phyloP scores from a whole-genome alignment of 768 basidiomycete species.

The Candolleomyces efflorescens region DNA sequence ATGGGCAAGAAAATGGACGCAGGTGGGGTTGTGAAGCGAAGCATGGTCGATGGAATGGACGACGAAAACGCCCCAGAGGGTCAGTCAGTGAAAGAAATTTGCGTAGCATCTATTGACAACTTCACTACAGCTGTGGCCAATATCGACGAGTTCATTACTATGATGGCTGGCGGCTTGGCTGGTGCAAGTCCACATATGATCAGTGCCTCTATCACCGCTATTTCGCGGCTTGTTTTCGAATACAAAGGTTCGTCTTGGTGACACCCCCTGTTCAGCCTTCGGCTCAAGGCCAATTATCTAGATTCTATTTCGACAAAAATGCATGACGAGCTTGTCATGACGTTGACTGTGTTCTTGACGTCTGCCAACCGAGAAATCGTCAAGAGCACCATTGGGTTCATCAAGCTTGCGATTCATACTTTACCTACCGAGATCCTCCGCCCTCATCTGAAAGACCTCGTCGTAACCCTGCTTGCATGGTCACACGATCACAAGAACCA shows the following conservation, averaged over 20 bases:
- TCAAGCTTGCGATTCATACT: constrained; percentile 90
- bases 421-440: constrained; percentile 66
- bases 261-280: neutral
- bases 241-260: constrained; percentile 67
- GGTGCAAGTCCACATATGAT: constrained; percentile 97
- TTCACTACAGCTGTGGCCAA: constrained; percentile 51
- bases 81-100: constrained; percentile 7
- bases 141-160: constrained; percentile 91
- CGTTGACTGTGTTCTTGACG: constrained; percentile 84
- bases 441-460: constrained; percentile 73
- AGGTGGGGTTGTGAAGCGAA: constrained; percentile 79
- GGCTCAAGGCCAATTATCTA: constrained; percentile 21
- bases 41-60: constrained; percentile 80
- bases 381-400: constrained; percentile 91
- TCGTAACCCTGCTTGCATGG: constrained; percentile 85
- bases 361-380: constrained; percentile 97
- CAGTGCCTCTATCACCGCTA: constrained; percentile 91
- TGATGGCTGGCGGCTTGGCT: constrained; percentile 93
- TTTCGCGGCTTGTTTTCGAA: constrained; percentile 92
- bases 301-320: constrained; percentile 67
- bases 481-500: constrained; percentile 99
- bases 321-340: constrained; percentile 80
- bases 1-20: constrained; percentile 92
- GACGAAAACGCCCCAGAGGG: constrained; percentile 54
- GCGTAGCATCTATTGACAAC: neutral